A percentile compares a stretch with the other conserved stretches of the same genome.
Conservation (phyloP, 768 basidiomycete genomes). For the Tulasnella sp. region DNA sequence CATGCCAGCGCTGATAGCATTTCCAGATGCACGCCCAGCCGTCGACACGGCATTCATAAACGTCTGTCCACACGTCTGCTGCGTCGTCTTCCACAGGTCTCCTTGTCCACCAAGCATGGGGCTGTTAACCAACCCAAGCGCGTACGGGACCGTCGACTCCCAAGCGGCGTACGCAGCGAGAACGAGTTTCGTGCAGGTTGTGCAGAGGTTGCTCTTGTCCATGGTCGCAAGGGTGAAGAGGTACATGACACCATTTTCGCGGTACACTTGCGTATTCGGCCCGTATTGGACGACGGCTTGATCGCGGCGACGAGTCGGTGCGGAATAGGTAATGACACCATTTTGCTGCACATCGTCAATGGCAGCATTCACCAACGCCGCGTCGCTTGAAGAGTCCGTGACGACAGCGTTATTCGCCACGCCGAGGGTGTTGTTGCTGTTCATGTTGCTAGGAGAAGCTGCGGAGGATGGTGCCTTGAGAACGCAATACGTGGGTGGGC, state of each 20-base stretch:
- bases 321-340: conserved; percentile 12
- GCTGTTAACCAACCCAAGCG: conserved; percentile 54
- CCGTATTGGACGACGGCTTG: conserved; percentile 14
- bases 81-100: conserved; percentile 50
- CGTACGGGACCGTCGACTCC: conserved; percentile 61
- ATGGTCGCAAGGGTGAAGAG: conserved; percentile 53
- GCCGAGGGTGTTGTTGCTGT: conserved; percentile 32
- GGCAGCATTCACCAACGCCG: conserved; percentile 19
- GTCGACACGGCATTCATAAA: conserved; percentile 40
- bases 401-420: background rate
- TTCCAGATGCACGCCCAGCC: background rate
- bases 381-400: conserved; percentile 7
- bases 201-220: conserved; percentile 52
- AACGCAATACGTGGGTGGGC: conserved; percentile 57
- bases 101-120: conserved; percentile 53
- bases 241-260: conserved; percentile 46
- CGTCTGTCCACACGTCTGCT: conserved; percentile 48
- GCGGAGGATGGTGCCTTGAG: conserved; percentile 28
- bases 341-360: conserved; percentile 18
- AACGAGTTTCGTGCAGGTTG: conserved; percentile 64
- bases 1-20: background rate
- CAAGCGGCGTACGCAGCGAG: conserved; percentile 65
- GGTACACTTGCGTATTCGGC: conserved; percentile 40
- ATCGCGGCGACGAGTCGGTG: conserved; percentile 17
- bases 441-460: conserved; percentile 6